Conservation (phyloP, 2,329 filamentous ascomycete species). For the Fusarium irregulare region DNA sequence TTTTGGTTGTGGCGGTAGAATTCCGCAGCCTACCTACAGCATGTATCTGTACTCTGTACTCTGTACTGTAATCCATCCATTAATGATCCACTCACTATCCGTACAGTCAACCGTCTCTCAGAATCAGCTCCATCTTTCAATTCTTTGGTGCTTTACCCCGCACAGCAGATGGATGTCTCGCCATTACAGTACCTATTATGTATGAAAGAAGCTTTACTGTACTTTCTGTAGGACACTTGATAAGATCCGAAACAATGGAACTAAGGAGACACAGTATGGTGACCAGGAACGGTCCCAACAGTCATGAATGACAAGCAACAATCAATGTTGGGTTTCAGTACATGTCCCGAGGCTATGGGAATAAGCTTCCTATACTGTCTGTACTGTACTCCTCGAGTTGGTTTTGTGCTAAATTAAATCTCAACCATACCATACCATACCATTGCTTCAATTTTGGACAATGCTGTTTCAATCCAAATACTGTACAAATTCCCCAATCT, state of each 20-base stretch:
- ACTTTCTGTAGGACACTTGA: neutral
- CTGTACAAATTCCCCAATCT: neutral
- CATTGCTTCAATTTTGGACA: neutral
- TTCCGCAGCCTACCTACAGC: constrained; percentile 42
- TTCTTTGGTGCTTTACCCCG: neutral
- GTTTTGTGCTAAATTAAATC: neutral
- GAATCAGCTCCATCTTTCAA: neutral
- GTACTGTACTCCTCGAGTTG: neutral
- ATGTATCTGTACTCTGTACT: no score
- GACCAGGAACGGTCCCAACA: neutral
- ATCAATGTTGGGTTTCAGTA: neutral
- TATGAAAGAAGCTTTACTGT: constrained; percentile 36
- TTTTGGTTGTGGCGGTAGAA: constrained; percentile 44
- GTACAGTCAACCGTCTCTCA: neutral
- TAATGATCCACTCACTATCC: no score
- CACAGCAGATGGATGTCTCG: constrained; percentile 12
- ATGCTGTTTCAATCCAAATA: neutral
- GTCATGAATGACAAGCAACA: neutral
- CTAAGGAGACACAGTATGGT: neutral
- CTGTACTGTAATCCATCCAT: neutral
- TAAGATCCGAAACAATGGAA: neutral
- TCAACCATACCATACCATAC: neutral
- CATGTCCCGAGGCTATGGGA: neutral
- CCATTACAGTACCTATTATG: constrained; percentile 4
- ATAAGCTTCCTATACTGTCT: neutral